Evolutionary conservation across 2,329 filamentous ascomycete species (phyloP).

Genomic region (Gnomoniopsis smithogilvyi): DNA sequence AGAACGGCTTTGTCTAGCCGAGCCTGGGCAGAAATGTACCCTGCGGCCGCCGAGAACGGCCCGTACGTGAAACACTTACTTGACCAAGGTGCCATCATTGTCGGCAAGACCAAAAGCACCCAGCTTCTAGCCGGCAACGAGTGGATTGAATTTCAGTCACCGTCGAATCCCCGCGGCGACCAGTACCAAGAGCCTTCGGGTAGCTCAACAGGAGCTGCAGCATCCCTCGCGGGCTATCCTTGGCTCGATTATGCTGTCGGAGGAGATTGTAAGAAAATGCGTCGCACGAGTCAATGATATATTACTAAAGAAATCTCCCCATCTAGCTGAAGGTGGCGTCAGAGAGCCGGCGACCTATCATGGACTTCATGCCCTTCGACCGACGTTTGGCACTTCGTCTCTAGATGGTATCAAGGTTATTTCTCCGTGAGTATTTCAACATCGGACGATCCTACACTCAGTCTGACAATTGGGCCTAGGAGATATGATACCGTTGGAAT

Average conservation of each 20-base stretch:
- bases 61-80: constrained; percentile 52
- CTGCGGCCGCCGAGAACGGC: constrained; percentile 41
- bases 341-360: constrained; percentile 9
- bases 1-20: constrained; percentile 55
- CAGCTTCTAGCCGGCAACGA: constrained; percentile 32
- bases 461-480: background rate
- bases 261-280: constrained; percentile 28
- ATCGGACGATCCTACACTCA: no score
- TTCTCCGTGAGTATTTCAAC: constrained; percentile 7
- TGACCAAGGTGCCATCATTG: constrained; percentile 54
- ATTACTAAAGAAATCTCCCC: background rate
- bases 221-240: constrained; percentile 21
- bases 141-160: constrained; percentile 25
- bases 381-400: constrained; percentile 6
- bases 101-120: constrained; percentile 51
- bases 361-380: constrained; percentile 12
- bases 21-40: constrained; percentile 54
- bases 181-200: constrained; percentile 22
- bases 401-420: constrained; percentile 4
- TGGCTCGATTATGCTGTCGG: constrained; percentile 25
- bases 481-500: constrained; percentile 15
- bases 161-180: constrained; percentile 29
- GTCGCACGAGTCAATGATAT: constrained; percentile 18
- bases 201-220: constrained; percentile 21
- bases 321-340: constrained; percentile 6